Evolutionary conservation across 1,284 basidiomycete species (phyloP), one percentile per base, ranked within the genome.

Genomic region (Chondrostereum purpureum): DNA sequence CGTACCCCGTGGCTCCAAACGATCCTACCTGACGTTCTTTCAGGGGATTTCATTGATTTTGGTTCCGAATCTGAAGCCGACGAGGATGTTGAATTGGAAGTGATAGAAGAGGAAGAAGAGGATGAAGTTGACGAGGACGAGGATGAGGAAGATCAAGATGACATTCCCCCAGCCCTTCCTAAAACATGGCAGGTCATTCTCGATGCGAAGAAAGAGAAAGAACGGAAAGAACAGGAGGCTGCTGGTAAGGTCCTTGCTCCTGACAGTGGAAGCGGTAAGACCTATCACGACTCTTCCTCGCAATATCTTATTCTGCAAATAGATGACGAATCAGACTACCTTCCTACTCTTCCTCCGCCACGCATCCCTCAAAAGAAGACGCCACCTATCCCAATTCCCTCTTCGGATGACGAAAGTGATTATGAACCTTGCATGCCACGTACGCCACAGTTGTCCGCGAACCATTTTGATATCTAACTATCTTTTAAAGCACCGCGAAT

Each of bases 131-230:
- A 31, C 5, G 11, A 40, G 16, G 13, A 37, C 11, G 65, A 66
- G 6, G 24, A 13, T 16, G 2, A 11, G 0, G 12, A 19, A 16
- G 20, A 21, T 10, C 43, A 18, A 20, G 17, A 45, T 11, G 6
- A 40, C 5, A 22, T 34, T 17, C 11, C 10, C 20, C 11, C 13
- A 13, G 20, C 16, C 12, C 39, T 23, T 20, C 42, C 43, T 11
- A 41, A 40, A n/a, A 35, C 43, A 19, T 76, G 40, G 67, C 66
- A 21, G 48, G 75, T 4, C 66, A 70, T 31, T 76, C 73, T 11
- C 72, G 62, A 19, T 75, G 75, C 3, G 69, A 80, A 49, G 47
- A 61, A 51, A 40, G 69, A 14, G 8, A 31, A n/a, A n/a, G n/a
- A 31, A 31, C 27, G 8, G 8, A 31, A 31, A n/a, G 27, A 31